Conservation (phyloP, 2,329 filamentous ascomycete species). For the Cytospora mali region DNA sequence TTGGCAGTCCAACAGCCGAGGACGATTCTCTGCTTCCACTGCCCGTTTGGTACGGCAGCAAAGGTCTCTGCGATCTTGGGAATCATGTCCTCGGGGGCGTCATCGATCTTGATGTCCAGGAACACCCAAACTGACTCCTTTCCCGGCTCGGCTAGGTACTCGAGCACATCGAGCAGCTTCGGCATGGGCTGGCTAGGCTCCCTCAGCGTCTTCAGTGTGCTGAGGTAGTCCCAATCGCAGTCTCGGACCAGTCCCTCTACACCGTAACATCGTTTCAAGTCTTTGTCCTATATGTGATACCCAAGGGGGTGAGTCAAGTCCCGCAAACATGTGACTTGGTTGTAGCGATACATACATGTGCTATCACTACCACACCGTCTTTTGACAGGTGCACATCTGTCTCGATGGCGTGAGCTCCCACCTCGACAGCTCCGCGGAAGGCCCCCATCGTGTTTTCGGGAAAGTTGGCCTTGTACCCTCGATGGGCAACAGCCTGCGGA, state of each 20-base stretch:
- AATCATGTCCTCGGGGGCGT: slow-evolving; percentile 72
- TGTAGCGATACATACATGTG: slow-evolving; percentile 65
- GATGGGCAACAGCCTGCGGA: slow-evolving; percentile 76
- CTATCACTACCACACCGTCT: slow-evolving; percentile 83
- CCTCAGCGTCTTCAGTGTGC: slow-evolving; percentile 66
- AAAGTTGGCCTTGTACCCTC: slow-evolving; percentile 74
- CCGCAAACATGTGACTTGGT: neutral
- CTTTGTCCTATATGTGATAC: slow-evolving; percentile 54
- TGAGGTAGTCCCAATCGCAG: slow-evolving; percentile 74
- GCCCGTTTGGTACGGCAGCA: slow-evolving; percentile 51
- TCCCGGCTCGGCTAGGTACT: slow-evolving; percentile 67
- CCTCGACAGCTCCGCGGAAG: slow-evolving; percentile 72
- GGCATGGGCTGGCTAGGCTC: slow-evolving; percentile 74
- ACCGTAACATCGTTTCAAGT: slow-evolving; percentile 81
- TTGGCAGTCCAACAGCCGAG: slow-evolving; percentile 68
- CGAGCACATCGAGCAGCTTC: slow-evolving; percentile 71
- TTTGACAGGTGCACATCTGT: slow-evolving; percentile 83
- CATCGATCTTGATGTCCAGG: slow-evolving; percentile 87
- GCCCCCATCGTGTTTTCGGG: slow-evolving; percentile 87
- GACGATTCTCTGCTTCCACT: slow-evolving; percentile 73
- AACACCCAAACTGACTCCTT: slow-evolving; percentile 75
- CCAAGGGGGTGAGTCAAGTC: neutral
- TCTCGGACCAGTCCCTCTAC: slow-evolving; percentile 71
- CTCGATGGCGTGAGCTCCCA: slow-evolving; percentile 80
- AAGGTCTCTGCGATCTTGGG: slow-evolving; percentile 67